These are phyloP conservation scores for Pleurotus sapidus DNA, from an alignment of 768 basidiomycete genomes.

Conservation along the genomic window DNA sequence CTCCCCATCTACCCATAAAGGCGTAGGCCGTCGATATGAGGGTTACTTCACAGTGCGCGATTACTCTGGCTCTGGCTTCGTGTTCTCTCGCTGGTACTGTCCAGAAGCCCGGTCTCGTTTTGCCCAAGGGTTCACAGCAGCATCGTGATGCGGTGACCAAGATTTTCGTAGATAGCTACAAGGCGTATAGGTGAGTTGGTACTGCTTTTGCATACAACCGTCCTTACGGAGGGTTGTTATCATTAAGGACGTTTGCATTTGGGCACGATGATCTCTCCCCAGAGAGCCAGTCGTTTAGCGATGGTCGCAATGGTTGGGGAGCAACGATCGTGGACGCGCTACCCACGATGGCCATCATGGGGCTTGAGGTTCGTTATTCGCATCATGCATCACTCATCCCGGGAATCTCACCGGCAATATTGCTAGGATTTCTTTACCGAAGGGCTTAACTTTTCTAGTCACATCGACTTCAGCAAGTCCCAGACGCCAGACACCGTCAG, in stretches of 20 bases:
- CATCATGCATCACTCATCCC: background rate
- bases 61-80: constrained; percentile 15
- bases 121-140: constrained; percentile 36
- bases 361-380: constrained; percentile 28
- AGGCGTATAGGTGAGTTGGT: constrained; percentile 49
- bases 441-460: constrained; percentile 36
- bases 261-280: constrained; percentile 62
- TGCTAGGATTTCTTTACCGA: constrained; percentile 42
- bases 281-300: constrained; percentile 30
- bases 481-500: constrained; percentile 39
- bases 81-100: constrained; percentile 33
- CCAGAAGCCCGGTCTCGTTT: constrained; percentile 37
- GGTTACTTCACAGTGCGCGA: background rate
- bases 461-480: constrained; percentile 44
- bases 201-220: background rate
- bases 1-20: background rate
- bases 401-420: background rate
- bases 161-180: constrained; percentile 51
- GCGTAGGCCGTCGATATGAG: background rate
- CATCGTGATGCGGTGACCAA: constrained; percentile 40
- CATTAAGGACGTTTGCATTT: constrained; percentile 48
- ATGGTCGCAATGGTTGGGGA: constrained; percentile 28
- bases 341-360: constrained; percentile 56
- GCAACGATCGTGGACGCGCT: constrained; percentile 53
- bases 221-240: background rate